phyloP scores from a whole-genome alignment of 140 eudicot species.

The Ambrosia hybrid region DNA sequence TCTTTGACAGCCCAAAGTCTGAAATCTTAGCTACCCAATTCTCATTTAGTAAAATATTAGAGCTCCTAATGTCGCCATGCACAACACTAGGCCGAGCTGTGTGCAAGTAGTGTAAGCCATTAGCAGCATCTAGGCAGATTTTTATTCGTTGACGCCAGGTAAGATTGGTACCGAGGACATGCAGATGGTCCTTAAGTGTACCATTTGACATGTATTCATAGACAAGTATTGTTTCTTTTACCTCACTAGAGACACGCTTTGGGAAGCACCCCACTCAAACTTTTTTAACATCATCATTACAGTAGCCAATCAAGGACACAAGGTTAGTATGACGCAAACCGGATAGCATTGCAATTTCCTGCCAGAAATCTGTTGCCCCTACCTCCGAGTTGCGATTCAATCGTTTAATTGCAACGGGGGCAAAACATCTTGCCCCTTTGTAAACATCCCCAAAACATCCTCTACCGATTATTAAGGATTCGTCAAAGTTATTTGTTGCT shows the following conservation, averaged over 20 bases:
- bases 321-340: constrained; percentile 15
- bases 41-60: constrained; percentile 35
- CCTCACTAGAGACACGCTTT: too few species aligned
- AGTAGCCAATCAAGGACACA: constrained; percentile 25
- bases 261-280: too few species aligned
- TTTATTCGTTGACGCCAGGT: constrained; percentile 26
- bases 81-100: constrained; percentile 25
- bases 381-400: too few species aligned
- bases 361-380: too few species aligned
- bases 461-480: too few species aligned
- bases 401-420: too few species aligned
- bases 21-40: constrained; percentile 30
- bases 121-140: constrained; percentile 37
- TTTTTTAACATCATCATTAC: too few species aligned
- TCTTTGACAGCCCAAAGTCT: constrained; percentile 40
- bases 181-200: constrained; percentile 29
- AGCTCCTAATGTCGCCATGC: constrained; percentile 38
- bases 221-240: constrained; percentile 15
- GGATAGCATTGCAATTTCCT: too few species aligned
- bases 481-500: too few species aligned
- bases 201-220: constrained; percentile 27
- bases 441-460: too few species aligned
- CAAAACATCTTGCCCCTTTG: too few species aligned
- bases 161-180: constrained; percentile 24
- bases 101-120: constrained; percentile 38